phyloP scores from a whole-genome alignment of 345 rosid species.

The Linum tenue region DNA sequence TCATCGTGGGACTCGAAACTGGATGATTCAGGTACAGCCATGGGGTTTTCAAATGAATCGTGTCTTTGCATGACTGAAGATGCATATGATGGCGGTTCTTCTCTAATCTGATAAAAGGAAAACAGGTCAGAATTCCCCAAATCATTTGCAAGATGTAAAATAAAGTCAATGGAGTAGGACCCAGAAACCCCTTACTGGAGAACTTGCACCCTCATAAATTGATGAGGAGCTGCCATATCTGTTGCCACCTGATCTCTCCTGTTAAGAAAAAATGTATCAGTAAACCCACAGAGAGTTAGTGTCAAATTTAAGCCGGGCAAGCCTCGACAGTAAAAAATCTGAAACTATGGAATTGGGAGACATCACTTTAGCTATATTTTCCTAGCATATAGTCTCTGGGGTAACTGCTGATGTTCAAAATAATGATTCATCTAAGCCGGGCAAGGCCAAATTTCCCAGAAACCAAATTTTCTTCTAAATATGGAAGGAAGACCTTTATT shows the following conservation, averaged over 20 bases:
- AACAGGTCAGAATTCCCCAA: slow-evolving; percentile 10
- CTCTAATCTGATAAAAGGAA: slow-evolving; percentile 49
- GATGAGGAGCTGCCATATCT: slow-evolving; percentile 44
- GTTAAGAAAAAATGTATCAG: slow-evolving; percentile 14
- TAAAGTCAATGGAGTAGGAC: slow-evolving; percentile 4
- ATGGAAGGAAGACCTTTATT: not conserved
- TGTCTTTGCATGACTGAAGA: slow-evolving; percentile 46
- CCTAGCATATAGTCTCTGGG: not conserved
- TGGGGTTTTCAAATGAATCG: slow-evolving; percentile 73
- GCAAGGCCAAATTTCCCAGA: too few relatives aligned
- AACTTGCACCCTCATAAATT: slow-evolving; percentile 52
- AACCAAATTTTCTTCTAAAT: not conserved
- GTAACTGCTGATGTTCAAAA: not conserved
- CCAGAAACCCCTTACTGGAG: slow-evolving; percentile 44
- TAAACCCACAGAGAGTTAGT: not conserved
- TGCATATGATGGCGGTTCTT: slow-evolving; percentile 84
- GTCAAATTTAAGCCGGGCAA: too few relatives aligned
- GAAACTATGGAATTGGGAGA: not conserved
- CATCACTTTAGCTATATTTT: not conserved
- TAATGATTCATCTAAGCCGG: too few relatives aligned
- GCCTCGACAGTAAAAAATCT: too few relatives aligned
- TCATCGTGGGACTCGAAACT: slow-evolving; percentile 63
- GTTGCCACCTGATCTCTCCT: slow-evolving; percentile 59
- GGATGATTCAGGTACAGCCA: slow-evolving; percentile 47
- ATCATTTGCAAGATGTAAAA: not conserved